phyloP scores from a whole-genome alignment of 163 green algal species.

The Prototheca cutis region DNA sequence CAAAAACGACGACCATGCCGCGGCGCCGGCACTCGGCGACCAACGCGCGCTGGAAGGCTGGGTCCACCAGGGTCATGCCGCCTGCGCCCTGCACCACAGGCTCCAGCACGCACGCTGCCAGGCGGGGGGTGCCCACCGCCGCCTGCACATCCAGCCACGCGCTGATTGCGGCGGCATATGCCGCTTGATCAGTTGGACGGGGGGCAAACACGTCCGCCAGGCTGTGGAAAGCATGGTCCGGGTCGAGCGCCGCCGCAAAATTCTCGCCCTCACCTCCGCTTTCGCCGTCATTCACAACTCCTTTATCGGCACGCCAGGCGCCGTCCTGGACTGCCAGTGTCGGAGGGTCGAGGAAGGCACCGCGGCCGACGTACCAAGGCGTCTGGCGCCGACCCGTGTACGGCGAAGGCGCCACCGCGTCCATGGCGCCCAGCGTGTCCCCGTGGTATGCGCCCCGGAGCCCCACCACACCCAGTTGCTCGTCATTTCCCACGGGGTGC shows the following conservation, averaged over 20 bases:
- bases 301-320: too few relatives aligned
- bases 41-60: constrained; percentile 70
- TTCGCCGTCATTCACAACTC: too few relatives aligned
- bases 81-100: constrained; percentile 80
- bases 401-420: constrained; percentile 60
- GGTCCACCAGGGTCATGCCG: constrained; percentile 89
- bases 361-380: constrained; percentile 61
- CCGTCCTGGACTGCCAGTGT: constrained; percentile 42
- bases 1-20: constrained; percentile 79
- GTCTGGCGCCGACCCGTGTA: constrained; percentile 77
- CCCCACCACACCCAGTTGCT: constrained; percentile 73
- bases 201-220: constrained; percentile 14
- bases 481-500: too few relatives aligned
- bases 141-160: constrained; percentile 28
- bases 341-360: constrained; percentile 75
- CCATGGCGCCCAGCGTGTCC: constrained; percentile 92
- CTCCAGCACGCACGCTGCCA: constrained; percentile 52
- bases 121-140: constrained; percentile 3
- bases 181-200: neutral
- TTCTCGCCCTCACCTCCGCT: too few relatives aligned
- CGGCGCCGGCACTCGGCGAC: constrained; percentile 42
- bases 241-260: neutral
- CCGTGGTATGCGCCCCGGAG: constrained; percentile 87
- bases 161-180: constrained; percentile 33
- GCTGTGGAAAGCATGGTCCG: constrained; percentile 3